A percentile compares a stretch with the other conserved stretches of the same genome.
Conservation (phyloP, 75 land plant species). For the Sequoiadendron giganteum region DNA sequence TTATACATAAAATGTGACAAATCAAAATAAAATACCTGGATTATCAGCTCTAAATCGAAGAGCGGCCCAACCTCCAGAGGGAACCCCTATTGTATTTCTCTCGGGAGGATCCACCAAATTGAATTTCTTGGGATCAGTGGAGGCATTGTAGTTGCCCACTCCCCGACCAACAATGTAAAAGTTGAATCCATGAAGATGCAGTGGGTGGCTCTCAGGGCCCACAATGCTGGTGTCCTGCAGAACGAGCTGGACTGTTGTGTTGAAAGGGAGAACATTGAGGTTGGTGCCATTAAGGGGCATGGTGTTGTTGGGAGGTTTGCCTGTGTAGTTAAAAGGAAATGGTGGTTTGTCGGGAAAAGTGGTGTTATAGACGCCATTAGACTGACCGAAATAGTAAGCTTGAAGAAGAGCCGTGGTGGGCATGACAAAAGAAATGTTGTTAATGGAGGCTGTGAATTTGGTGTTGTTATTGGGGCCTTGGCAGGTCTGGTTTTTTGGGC, state of each 20-base stretch:
- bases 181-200: conserved; percentile 71
- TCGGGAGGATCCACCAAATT: conserved; percentile 64
- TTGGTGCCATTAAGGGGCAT: conserved; percentile 41
- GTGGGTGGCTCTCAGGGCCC: conserved; percentile 63
- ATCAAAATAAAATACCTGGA: conserved; percentile 39
- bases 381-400: conserved; percentile 26
- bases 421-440: conserved; percentile 50
- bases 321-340: conserved; percentile 40
- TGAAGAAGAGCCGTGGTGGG: conserved; percentile 49
- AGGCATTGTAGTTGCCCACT: conserved; percentile 49
- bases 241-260: conserved; percentile 65
- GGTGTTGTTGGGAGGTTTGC: conserved; percentile 45
- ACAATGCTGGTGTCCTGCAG: conserved; percentile 65
- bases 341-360: conserved; percentile 31
- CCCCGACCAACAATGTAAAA: conserved; percentile 70
- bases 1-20: too few species aligned
- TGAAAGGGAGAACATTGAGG: conserved; percentile 44
- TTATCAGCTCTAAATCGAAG: conserved; percentile 66
- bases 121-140: conserved; percentile 33
- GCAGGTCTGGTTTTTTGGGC: conserved; percentile 30
- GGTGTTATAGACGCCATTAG: conserved; percentile 27
- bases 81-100: conserved; percentile 60
- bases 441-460: conserved; percentile 48
- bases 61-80: conserved; percentile 66
- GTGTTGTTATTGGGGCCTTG: conserved; percentile 31